A percentile compares a stretch with the other conserved stretches of the same genome.
Evolutionary conservation across 1,284 basidiomycete species (phyloP).

Genomic region (Coniferiporia weirii): DNA sequence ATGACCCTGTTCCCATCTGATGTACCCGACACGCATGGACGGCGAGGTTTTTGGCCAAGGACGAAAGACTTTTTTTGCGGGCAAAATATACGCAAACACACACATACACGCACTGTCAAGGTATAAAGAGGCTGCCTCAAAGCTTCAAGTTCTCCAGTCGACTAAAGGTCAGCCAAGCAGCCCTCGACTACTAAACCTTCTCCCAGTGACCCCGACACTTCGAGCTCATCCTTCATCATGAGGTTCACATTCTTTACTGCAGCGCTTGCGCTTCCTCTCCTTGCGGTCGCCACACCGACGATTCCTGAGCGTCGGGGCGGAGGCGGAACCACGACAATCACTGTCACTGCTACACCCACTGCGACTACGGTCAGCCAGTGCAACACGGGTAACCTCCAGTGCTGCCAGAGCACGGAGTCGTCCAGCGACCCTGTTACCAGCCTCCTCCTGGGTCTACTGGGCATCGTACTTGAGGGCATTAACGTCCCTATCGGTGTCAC

Average conservation of each 20-base stretch:
- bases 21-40: not conserved
- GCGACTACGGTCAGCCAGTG: conserved; percentile 21
- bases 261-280: conserved; percentile 11
- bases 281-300: conserved; percentile 16
- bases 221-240: conserved; percentile 1
- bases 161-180: not conserved
- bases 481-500: conserved; percentile 28
- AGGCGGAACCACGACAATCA: conserved; percentile 13
- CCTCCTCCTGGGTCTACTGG: conserved; percentile 27
- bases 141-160: not conserved
- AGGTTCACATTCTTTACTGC: conserved; percentile 12
- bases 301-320: not conserved
- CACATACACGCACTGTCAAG: not conserved
- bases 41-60: not conserved
- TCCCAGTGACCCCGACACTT: not conserved
- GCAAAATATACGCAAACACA: not conserved
- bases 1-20: not conserved
- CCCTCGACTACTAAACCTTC: conserved; percentile 1
- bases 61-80: not conserved
- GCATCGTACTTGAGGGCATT: conserved; percentile 26
- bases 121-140: not conserved
- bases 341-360: conserved; percentile 26
- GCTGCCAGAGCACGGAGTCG: conserved; percentile 28
- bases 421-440: conserved; percentile 21
- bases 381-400: conserved; percentile 27